Percentiles rank a stretch among this genome's conserved stretches.
phyloP scores from a whole-genome alignment of 352 stramenopile genomes.

The Aphanomyces cochlioides region DNA sequence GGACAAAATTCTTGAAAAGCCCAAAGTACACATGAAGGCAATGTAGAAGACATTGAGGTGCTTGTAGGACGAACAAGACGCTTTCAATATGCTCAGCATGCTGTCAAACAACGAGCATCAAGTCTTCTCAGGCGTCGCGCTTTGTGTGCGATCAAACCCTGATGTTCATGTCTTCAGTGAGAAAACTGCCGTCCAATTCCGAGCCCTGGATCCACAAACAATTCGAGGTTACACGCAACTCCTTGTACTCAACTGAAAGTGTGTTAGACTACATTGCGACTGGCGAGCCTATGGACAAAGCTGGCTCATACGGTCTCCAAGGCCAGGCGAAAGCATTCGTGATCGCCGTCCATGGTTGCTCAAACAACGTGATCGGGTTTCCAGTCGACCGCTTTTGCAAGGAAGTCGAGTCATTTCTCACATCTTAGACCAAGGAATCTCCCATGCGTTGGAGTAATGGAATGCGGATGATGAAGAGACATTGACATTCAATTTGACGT shows the following conservation, averaged over 20 bases:
- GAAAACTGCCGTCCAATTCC: conserved; percentile 59
- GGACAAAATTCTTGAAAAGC: conserved; percentile 87
- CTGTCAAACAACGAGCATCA: conserved; percentile 72
- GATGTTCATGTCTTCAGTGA: conserved; percentile 62
- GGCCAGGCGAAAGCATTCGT: conserved; percentile 79
- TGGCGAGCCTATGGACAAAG: conserved; percentile 91
- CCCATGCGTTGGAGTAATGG: no score
- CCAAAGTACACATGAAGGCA: conserved; percentile 31
- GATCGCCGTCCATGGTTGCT: conserved; percentile 73
- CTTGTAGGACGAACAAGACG: conserved; percentile 59
- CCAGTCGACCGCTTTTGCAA: conserved; percentile 71
- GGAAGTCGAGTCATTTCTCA: conserved; percentile 39
- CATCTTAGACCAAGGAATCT: no score
- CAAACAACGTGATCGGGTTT: conserved; percentile 90
- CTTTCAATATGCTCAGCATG: conserved; percentile 69
- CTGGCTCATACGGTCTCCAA: conserved; percentile 88
- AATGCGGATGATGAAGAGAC: no score
- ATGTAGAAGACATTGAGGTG: neutral
- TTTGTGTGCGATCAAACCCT: conserved; percentile 49
- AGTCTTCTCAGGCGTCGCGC: conserved; percentile 84
- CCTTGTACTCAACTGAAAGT: conserved; percentile 26
- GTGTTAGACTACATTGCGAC: conserved; percentile 78
- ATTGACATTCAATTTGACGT: no score
- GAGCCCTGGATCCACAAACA: conserved; percentile 47
- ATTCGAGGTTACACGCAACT: conserved; percentile 43